Conservation (phyloP, 495 filamentous ascomycete species). For the Annulohypoxylon stygium region DNA sequence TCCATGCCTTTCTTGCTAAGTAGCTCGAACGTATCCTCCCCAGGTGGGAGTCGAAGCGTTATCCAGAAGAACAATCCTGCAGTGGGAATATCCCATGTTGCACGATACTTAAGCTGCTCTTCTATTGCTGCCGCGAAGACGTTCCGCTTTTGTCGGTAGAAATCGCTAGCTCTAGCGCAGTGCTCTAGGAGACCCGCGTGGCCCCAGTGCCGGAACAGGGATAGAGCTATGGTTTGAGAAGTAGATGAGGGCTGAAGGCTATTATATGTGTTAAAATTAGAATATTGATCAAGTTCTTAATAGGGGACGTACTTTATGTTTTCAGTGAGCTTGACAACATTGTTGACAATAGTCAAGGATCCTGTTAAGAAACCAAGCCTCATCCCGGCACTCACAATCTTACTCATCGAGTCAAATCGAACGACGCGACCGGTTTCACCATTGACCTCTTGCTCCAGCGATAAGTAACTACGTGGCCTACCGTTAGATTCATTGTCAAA, state of each 20-base stretch:
- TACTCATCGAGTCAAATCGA: slow-evolving; percentile 21
- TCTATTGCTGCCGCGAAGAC: slow-evolving; percentile 15
- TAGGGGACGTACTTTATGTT: slow-evolving; percentile 13
- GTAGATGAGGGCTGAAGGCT: slow-evolving; percentile 27
- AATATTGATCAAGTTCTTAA: background rate
- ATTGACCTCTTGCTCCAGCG: slow-evolving; percentile 18
- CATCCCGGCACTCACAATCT: slow-evolving; percentile 21
- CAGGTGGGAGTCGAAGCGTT: slow-evolving; percentile 15
- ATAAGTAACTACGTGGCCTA: slow-evolving; percentile 10
- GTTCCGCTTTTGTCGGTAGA: slow-evolving; percentile 15
- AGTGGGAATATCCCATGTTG: slow-evolving; percentile 21
- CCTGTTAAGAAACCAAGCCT: slow-evolving; percentile 17
- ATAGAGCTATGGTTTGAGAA: slow-evolving; percentile 11
- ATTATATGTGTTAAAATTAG: background rate
- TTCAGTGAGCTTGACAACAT: slow-evolving; percentile 21
- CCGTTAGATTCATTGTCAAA: slow-evolving; percentile 6
- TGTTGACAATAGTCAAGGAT: slow-evolving; percentile 11
- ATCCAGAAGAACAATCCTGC: slow-evolving; percentile 24
- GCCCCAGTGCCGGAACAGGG: slow-evolving; percentile 18
- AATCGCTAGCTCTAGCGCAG: slow-evolving; percentile 12
- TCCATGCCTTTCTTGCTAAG: slow-evolving; percentile 21
- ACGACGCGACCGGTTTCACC: slow-evolving; percentile 18
- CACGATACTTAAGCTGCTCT: slow-evolving; percentile 10
- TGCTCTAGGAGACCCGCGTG: slow-evolving; percentile 19
- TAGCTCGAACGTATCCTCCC: slow-evolving; percentile 14